These are phyloP conservation scores for Amniculicola lignicola DNA, from an alignment of 495 filamentous ascomycete species.

Conservation along the genomic window DNA sequence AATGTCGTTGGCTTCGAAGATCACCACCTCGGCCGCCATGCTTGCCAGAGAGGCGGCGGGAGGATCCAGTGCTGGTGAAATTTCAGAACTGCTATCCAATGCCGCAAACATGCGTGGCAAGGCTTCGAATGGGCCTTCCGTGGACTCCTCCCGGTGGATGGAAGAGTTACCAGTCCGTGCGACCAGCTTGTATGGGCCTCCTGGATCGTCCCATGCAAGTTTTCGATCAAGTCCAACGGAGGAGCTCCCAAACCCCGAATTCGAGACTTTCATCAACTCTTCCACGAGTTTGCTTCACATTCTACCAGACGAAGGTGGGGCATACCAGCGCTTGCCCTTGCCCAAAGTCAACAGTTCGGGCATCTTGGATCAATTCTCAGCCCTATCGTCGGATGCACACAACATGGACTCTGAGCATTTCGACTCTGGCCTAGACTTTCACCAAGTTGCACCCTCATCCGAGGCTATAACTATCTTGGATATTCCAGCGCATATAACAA, in stretches of 20 bases:
- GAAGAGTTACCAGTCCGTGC: constrained; percentile 9
- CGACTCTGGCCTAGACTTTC: too few relatives aligned
- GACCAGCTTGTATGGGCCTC: not conserved
- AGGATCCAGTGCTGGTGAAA: not conserved
- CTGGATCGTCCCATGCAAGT: not conserved
- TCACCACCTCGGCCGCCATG: constrained; percentile 16
- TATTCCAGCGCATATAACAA: too few relatives aligned
- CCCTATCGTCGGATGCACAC: too few relatives aligned
- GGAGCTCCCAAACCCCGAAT: not conserved
- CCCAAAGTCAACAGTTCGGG: too few relatives aligned
- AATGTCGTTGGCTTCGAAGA: constrained; percentile 19
- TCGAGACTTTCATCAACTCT: not conserved
- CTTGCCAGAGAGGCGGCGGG: constrained; percentile 7
- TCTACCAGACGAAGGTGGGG: too few relatives aligned
- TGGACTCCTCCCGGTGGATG: not conserved
- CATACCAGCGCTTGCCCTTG: too few relatives aligned
- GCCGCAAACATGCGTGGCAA: not conserved
- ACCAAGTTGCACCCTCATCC: too few relatives aligned
- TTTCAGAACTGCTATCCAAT: too few relatives aligned
- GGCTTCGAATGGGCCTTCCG: not conserved
- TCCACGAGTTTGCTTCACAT: too few relatives aligned
- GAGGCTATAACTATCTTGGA: too few relatives aligned
- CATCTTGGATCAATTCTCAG: too few relatives aligned
- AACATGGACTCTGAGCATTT: too few relatives aligned
- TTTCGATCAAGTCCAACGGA: constrained; percentile 12